phyloP scores from a whole-genome alignment of 768 basidiomycete genomes.

The Fistulinella prunicolor region DNA sequence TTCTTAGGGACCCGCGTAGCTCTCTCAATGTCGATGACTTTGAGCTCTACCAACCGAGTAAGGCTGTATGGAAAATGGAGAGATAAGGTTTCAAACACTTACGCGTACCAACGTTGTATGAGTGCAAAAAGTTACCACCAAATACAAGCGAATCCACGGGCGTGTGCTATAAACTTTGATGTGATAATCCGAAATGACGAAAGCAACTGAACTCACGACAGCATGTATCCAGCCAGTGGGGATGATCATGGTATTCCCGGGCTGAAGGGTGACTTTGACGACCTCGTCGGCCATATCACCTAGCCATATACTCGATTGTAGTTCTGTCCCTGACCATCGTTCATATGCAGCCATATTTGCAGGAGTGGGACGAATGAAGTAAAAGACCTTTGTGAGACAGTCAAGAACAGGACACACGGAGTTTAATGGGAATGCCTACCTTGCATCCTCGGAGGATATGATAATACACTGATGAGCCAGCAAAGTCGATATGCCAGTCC shows the following conservation, averaged over 20 bases:
- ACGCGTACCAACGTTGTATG: conserved; percentile 86
- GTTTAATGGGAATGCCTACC: conserved; percentile 38
- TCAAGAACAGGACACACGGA: not conserved
- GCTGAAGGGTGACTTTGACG: conserved; percentile 69
- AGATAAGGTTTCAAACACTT: conserved; percentile 27
- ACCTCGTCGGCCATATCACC: conserved; percentile 94
- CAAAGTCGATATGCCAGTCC: conserved; percentile 99
- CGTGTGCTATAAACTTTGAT: conserved; percentile 59
- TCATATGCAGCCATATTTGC: conserved; percentile 89
- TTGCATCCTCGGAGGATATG: conserved; percentile 86
- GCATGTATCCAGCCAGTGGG: conserved; percentile 98
- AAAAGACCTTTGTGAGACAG: conserved; percentile 66
- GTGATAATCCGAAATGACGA: not conserved
- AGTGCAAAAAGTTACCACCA: conserved; percentile 96
- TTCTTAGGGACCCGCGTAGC: conserved; percentile 90
- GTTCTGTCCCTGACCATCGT: conserved; percentile 89
- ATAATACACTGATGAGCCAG: conserved; percentile 97
- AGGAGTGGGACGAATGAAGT: conserved; percentile 88
- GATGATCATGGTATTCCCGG: conserved; percentile 90
- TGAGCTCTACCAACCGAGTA: conserved; percentile 57
- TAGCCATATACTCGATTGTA: conserved; percentile 86
- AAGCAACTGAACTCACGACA: conserved; percentile 57
- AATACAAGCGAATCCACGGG: conserved; percentile 92
- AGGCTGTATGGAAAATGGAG: conserved; percentile 10
- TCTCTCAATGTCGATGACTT: conserved; percentile 88